Conservation (phyloP, 2,329 filamentous ascomycete genomes). For the Albophoma yamanashiensis region DNA sequence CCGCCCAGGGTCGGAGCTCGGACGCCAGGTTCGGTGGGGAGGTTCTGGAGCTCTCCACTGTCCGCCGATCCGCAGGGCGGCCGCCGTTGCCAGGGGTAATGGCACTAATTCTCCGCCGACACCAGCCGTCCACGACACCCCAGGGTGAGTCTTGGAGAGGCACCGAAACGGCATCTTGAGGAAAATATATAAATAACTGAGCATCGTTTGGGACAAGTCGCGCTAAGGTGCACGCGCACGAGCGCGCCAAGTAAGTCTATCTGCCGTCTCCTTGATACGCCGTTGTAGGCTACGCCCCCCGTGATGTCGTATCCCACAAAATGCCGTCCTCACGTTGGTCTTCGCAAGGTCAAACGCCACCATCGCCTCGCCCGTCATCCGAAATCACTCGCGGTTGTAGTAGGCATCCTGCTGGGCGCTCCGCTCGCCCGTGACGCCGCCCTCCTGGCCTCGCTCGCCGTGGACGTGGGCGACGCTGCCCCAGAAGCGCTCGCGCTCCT, state of each 20-base stretch:
- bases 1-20: neutral
- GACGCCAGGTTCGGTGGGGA: neutral
- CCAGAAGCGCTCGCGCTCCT: slow-evolving; percentile 70
- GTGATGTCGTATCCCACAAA: neutral
- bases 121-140: neutral
- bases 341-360: too few relatives aligned
- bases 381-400: slow-evolving; percentile 22
- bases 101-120: neutral
- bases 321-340: neutral
- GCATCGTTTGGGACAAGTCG: neutral
- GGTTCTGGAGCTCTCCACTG: neutral
- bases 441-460: slow-evolving; percentile 30
- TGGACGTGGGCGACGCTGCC: slow-evolving; percentile 34
- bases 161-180: neutral
- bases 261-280: neutral
- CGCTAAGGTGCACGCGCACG: neutral
- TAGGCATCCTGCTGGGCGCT: slow-evolving; percentile 37
- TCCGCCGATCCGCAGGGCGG: neutral
- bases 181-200: too few relatives aligned
- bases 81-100: slow-evolving; percentile 2
- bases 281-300: neutral
- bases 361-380: neutral
- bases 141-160: too few relatives aligned
- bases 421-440: slow-evolving; percentile 24
- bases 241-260: neutral